These are phyloP conservation scores for Ganoderma multipileum DNA, from an alignment of 1,284 basidiomycete genomes.

Conservation along the genomic window DNA sequence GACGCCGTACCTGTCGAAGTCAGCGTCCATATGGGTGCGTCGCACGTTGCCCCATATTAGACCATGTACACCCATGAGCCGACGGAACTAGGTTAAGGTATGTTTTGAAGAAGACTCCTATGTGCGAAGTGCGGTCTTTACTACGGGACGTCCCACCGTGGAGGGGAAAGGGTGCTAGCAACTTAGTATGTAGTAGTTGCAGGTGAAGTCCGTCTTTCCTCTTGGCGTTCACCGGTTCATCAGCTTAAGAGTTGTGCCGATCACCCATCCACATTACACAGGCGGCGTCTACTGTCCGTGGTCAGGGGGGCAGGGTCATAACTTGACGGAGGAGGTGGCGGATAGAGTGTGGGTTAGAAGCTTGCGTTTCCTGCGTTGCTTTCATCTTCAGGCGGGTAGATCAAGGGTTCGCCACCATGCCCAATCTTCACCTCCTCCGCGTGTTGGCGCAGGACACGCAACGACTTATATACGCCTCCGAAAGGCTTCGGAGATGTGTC, in stretches of 20 bases:
- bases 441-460: constrained; percentile 9
- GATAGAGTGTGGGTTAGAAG: no score
- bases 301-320: neutral
- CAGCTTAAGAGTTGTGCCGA: neutral
- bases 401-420: neutral
- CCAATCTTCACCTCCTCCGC: neutral
- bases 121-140: neutral
- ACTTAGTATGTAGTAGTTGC: neutral
- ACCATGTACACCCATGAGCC: neutral
- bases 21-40: neutral
- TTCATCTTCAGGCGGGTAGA: neutral
- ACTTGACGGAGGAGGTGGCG: no score
- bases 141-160: neutral
- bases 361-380: constrained; percentile 1
- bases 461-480: neutral
- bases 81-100: neutral
- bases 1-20: neutral
- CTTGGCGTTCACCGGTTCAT: neutral
- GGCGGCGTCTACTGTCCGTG: neutral
- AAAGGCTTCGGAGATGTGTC: neutral
- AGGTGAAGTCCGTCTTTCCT: neutral
- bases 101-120: neutral
- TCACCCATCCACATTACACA: neutral
- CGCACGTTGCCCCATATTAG: neutral
- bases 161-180: neutral